Conservation (phyloP, 2,329 filamentous ascomycete species). For the Helotiales sp. region DNA sequence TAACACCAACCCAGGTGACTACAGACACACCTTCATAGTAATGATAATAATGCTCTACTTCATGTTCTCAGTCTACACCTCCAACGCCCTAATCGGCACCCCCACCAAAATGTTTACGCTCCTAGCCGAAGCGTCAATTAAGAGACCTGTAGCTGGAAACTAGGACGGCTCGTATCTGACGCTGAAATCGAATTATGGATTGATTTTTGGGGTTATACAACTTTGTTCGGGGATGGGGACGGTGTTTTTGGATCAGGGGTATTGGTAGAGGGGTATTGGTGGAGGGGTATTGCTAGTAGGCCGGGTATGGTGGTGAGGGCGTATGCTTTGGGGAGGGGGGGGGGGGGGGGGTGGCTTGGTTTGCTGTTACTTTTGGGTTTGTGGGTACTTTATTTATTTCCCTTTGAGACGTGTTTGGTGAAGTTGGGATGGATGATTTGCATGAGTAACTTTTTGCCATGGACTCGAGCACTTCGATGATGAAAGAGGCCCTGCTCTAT, state of each 20-base stretch:
- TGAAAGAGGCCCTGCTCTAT: no score
- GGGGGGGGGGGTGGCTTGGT: not conserved
- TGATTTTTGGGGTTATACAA: slow-evolving; percentile 6
- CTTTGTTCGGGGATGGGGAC: slow-evolving; percentile 10
- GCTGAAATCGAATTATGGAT: not conserved
- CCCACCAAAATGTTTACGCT: not conserved
- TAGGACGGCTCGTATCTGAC: not conserved
- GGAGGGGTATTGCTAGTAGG: slow-evolving; percentile 39
- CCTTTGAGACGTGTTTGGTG: no score
- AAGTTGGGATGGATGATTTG: no score
- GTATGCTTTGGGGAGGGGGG: not conserved
- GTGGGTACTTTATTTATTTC: no score
- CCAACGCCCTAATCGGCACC: not conserved
- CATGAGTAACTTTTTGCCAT: no score
- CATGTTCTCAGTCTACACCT: not conserved
- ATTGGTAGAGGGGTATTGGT: slow-evolving; percentile 35
- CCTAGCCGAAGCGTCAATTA: not conserved
- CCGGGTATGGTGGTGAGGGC: slow-evolving; percentile 37
- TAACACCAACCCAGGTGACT: no score
- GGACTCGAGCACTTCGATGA: no score
- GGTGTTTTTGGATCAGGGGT: slow-evolving; percentile 44
- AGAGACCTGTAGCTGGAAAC: not conserved
- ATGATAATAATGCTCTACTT: not conserved
- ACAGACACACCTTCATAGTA: not conserved
- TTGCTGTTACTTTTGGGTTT: not conserved